Conservation (phyloP, 495 filamentous ascomycete genomes). For the Penicillium canescens region DNA sequence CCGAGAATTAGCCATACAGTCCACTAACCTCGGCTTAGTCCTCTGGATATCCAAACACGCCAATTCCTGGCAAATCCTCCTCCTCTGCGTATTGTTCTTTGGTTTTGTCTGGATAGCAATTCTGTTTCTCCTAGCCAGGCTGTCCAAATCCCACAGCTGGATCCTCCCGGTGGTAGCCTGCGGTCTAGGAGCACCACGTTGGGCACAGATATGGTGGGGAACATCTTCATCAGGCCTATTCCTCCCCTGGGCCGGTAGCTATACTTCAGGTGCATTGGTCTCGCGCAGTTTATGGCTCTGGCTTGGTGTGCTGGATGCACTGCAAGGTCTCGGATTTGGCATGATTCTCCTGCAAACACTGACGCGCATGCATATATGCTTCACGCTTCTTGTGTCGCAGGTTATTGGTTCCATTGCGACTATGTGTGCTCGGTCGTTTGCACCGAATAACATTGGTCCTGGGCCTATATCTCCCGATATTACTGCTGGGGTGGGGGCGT, state of each 20-base stretch:
- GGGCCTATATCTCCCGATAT: slow-evolving; percentile 51
- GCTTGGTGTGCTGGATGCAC: slow-evolving; percentile 49
- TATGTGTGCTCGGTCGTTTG: slow-evolving; percentile 47
- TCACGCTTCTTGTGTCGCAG: slow-evolving; percentile 50
- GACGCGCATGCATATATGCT: slow-evolving; percentile 51
- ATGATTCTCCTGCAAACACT: slow-evolving; percentile 54
- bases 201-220: slow-evolving; percentile 56
- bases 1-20: too few relatives aligned
- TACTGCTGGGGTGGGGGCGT: slow-evolving; percentile 40
- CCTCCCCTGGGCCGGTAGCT: slow-evolving; percentile 51
- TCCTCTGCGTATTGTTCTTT: slow-evolving; percentile 47
- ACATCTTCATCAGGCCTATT: slow-evolving; percentile 46
- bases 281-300: slow-evolving; percentile 52
- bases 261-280: slow-evolving; percentile 42
- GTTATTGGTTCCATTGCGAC: slow-evolving; percentile 52
- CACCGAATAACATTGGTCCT: slow-evolving; percentile 49
- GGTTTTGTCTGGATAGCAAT: slow-evolving; percentile 43
- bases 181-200: slow-evolving; percentile 50
- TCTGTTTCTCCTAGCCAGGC: slow-evolving; percentile 38
- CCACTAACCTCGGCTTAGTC: slow-evolving; percentile 20
- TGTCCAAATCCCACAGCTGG: slow-evolving; percentile 50
- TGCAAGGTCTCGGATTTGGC: slow-evolving; percentile 52
- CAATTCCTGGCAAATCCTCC: slow-evolving; percentile 42
- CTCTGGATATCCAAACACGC: slow-evolving; percentile 51
- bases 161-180: slow-evolving; percentile 53